A percentile compares a stretch with the other conserved stretches of the same genome.
Conservation (phyloP, 495 filamentous ascomycete genomes). For the Astrocystis sublimbata region DNA sequence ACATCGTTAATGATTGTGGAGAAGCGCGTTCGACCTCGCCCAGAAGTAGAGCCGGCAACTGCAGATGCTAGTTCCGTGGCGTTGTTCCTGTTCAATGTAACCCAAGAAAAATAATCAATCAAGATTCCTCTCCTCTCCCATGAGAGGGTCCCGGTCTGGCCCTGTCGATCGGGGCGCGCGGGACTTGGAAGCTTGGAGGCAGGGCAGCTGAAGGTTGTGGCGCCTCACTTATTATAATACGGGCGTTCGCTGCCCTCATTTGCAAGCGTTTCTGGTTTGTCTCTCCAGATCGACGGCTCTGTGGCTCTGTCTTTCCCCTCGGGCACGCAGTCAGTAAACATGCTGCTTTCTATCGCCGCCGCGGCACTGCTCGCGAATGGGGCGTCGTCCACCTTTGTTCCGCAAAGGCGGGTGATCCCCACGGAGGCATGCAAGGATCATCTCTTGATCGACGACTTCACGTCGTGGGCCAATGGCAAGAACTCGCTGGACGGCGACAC, state of each 20-base stretch:
- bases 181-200: conserved; percentile 7
- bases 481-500: conserved; percentile 51
- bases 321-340: conserved; percentile 19
- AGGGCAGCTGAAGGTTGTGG: conserved; percentile 21
- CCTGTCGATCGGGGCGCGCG: conserved; percentile 10
- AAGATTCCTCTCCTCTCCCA: too few species aligned
- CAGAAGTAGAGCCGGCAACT: conserved; percentile 6
- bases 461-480: conserved; percentile 49
- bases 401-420: conserved; percentile 18
- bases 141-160: background rate
- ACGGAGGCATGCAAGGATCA: conserved; percentile 49
- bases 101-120: too few species aligned
- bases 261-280: conserved; percentile 21
- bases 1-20: conserved; percentile 14
- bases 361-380: conserved; percentile 30
- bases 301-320: conserved; percentile 11
- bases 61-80: background rate
- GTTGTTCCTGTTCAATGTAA: conserved; percentile 15
- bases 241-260: background rate
- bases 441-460: conserved; percentile 60
- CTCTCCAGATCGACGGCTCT: background rate
- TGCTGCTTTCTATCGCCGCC: conserved; percentile 30
- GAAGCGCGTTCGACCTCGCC: conserved; percentile 9
- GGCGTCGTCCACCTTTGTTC: conserved; percentile 21
- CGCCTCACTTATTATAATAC: conserved; percentile 25